These are phyloP conservation scores for Artemisia annua DNA, from an alignment of 129 eudicot genomes.

Conservation along the genomic window DNA sequence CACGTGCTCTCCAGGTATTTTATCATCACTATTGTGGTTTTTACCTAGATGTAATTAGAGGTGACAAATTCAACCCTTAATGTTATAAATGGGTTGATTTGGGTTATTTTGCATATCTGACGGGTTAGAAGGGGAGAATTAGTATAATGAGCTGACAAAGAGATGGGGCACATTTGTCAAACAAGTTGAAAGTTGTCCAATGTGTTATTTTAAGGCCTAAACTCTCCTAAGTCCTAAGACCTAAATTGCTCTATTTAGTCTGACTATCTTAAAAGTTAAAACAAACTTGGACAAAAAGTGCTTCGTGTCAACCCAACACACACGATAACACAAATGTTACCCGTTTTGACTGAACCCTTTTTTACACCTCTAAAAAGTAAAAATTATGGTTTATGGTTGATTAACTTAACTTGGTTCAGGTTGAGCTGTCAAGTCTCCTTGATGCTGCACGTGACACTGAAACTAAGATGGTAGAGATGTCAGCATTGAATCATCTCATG, in stretches of 20 bases:
- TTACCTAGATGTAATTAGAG: not conserved
- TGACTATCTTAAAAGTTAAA: too few relatives aligned
- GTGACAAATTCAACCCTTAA: too few relatives aligned
- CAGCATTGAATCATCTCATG: slow-evolving; percentile 93
- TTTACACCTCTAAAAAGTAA: not conserved
- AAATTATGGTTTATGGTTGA: slow-evolving; percentile 14
- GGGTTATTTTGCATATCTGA: not conserved
- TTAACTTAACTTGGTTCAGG: slow-evolving; percentile 42
- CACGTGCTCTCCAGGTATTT: slow-evolving; percentile 89
- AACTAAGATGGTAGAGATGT: slow-evolving; percentile 92
- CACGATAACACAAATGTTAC: too few relatives aligned
- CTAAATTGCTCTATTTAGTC: not conserved
- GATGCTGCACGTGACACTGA: slow-evolving; percentile 93
- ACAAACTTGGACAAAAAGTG: too few relatives aligned
- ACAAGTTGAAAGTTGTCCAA: not conserved
- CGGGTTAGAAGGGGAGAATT: not conserved
- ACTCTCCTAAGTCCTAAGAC: not conserved
- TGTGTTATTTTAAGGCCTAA: not conserved
- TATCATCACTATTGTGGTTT: slow-evolving; percentile 13
- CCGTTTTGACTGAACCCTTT: too few relatives aligned
- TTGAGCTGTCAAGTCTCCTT: slow-evolving; percentile 70
- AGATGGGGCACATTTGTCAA: not conserved
- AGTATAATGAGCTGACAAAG: not conserved
- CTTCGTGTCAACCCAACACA: too few relatives aligned
- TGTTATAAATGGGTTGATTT: not conserved